Conservation (phyloP, 306 rosid genomes). For the Castanea sativa region DNA sequence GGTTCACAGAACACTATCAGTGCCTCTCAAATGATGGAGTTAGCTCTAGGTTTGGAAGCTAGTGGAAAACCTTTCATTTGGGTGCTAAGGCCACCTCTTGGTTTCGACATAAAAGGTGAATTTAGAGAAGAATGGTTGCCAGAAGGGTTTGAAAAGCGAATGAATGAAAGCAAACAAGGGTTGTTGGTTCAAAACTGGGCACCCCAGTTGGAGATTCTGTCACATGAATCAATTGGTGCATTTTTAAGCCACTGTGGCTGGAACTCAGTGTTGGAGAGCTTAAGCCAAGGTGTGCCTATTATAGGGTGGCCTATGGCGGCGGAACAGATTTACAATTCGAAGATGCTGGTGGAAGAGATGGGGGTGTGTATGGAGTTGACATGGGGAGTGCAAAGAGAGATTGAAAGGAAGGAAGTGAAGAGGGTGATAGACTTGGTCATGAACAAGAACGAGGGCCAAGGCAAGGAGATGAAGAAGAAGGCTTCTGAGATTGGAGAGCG, state of each 20-base stretch:
- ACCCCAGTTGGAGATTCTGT: constrained; percentile 66
- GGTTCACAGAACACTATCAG: constrained; percentile 81
- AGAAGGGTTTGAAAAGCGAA: constrained; percentile 52
- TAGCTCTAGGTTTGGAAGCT: constrained; percentile 65
- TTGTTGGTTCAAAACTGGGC: constrained; percentile 70
- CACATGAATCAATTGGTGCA: constrained; percentile 50
- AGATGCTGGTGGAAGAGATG: constrained; percentile 77
- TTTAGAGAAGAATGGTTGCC: constrained; percentile 62
- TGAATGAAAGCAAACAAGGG: constrained; percentile 35
- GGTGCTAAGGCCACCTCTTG: constrained; percentile 74
- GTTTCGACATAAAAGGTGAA: constrained; percentile 44
- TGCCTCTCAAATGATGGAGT: constrained; percentile 57
- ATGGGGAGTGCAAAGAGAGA: constrained; percentile 35
- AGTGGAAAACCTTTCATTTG: constrained; percentile 58
- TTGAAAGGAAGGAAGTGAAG: constrained; percentile 44
- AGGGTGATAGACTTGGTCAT: constrained; percentile 44
- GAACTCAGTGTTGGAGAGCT: constrained; percentile 80
- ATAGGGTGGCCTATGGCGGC: constrained; percentile 82
- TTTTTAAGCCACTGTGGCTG: constrained; percentile 92
- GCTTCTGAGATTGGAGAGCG: constrained; percentile 29
- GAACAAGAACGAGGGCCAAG: constrained; percentile 37
- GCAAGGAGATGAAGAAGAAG: constrained; percentile 50
- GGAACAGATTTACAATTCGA: constrained; percentile 64
- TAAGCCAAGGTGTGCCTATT: constrained; percentile 63
- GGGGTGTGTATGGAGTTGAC: constrained; percentile 61